Percentiles rank a stretch among this genome's conserved stretches.
These are phyloP conservation scores for Fusarium newnesense DNA, from an alignment of 2,329 filamentous ascomycete genomes.

Conservation along the genomic window DNA sequence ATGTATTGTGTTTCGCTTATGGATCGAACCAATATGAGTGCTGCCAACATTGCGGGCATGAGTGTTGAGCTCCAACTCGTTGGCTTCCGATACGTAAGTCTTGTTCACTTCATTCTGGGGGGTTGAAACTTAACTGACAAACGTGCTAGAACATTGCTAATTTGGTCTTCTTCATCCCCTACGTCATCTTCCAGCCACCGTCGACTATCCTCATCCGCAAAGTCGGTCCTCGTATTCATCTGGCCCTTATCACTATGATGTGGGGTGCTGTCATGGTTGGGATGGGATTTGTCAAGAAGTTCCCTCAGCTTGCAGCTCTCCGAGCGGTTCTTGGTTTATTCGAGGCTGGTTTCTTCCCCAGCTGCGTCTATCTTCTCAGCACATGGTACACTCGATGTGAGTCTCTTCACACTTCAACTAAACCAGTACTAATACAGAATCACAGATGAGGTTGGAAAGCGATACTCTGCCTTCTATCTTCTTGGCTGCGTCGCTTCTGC, in stretches of 20 bases:
- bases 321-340: constrained; percentile 70
- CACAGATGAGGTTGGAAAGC: constrained; percentile 73
- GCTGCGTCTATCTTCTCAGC: constrained; percentile 76
- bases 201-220: constrained; percentile 76
- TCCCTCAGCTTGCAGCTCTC: constrained; percentile 62
- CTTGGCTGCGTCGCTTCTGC: constrained; percentile 73
- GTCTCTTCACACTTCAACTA: constrained; percentile 24
- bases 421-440: not conserved
- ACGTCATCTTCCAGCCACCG: constrained; percentile 76
- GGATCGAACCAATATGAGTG: constrained; percentile 81
- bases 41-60: constrained; percentile 77
- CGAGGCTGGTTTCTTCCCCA: constrained; percentile 78
- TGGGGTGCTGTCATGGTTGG: constrained; percentile 73
- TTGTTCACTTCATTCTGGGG: rapidly evolving
- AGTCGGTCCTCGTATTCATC: constrained; percentile 69
- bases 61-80: constrained; percentile 57
- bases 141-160: constrained; percentile 68
- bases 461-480: constrained; percentile 76
- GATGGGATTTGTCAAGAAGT: constrained; percentile 70
- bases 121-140: not conserved
- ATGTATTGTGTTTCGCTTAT: constrained; percentile 82
- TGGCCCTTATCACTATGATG: constrained; percentile 63
- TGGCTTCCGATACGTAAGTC: constrained; percentile 57
- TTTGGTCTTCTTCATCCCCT: constrained; percentile 79
- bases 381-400: constrained; percentile 77